Percentiles rank a stretch among this genome's conserved stretches.
Evolutionary conservation across 805 yeast genomes (phyloP).

Genomic region (Yarrowia osloensis): DNA sequence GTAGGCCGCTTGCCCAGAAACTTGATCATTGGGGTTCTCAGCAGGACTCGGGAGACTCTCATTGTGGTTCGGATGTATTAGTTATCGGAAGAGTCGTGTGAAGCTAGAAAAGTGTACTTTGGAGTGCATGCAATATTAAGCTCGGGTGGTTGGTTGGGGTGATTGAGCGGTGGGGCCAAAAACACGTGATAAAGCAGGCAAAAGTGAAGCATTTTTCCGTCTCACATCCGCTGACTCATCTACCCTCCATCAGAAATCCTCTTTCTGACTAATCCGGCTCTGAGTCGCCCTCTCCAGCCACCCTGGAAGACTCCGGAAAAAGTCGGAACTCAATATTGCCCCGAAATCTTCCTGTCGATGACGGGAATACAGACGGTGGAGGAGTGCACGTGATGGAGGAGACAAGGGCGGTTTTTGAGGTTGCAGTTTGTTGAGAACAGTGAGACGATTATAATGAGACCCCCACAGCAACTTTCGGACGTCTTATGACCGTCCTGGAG

Average conservation of each 20-base stretch:
- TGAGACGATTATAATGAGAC: not conserved
- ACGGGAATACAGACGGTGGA: not conserved
- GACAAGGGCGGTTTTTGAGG: too few relatives aligned
- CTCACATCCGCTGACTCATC: too few relatives aligned
- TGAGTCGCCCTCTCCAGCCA: not conserved
- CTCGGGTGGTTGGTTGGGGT: conserved; percentile 22
- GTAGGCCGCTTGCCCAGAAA: conserved; percentile 80
- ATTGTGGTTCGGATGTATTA: conserved; percentile 33
- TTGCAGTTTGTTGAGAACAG: too few relatives aligned
- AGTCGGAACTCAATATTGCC: conserved; percentile 29
- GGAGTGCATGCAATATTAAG: conserved; percentile 12
- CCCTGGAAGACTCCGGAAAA: conserved; percentile 12
- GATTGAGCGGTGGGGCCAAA: too few relatives aligned
- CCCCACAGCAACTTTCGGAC: not conserved
- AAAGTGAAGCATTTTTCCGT: too few relatives aligned
- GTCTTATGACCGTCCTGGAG: not conserved
- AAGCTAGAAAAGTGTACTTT: conserved; percentile 26
- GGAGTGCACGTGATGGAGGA: too few relatives aligned
- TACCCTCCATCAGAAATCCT: too few relatives aligned
- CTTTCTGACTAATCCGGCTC: too few relatives aligned
- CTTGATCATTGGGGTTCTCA: conserved; percentile 66
- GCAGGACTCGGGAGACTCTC: conserved; percentile 39
- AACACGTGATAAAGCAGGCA: too few relatives aligned
- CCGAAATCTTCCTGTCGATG: conserved; percentile 12
- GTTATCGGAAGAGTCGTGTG: conserved; percentile 24